Percentiles rank a stretch among this genome's conserved stretches.
These are phyloP conservation scores for Tetrahymena thermophila DNA, from an alignment of 73 alveolate species.

Conservation along the genomic window DNA sequence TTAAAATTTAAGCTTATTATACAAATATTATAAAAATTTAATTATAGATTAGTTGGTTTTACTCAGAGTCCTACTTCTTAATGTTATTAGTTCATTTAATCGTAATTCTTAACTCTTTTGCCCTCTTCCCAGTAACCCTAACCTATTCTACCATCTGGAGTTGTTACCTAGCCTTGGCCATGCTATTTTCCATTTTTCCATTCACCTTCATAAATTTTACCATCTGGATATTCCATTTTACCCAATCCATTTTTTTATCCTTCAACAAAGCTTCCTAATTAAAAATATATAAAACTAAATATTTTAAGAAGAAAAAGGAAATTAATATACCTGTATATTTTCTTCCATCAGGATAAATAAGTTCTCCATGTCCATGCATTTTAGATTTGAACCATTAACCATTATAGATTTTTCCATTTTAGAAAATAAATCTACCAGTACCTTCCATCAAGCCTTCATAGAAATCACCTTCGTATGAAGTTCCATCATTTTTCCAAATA, in stretches of 20 bases:
- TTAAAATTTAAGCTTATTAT: neutral
- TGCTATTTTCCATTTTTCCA: neutral
- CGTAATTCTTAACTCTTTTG: neutral
- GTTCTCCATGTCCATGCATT: slow-evolving; percentile 27
- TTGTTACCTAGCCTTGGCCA: neutral
- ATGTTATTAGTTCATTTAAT: neutral
- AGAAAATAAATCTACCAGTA: neutral
- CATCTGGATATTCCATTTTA: neutral
- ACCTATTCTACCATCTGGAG: neutral
- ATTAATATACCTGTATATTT: neutral
- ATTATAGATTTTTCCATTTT: neutral
- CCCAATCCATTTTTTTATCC: neutral
- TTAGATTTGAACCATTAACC: slow-evolving; percentile 6
- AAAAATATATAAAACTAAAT: neutral
- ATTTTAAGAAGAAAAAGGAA: neutral
- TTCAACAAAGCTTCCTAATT: neutral
- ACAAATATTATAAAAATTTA: neutral
- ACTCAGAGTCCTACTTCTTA: neutral
- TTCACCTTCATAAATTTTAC: neutral
- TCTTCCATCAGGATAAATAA: slow-evolving; percentile 21
- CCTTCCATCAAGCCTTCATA: slow-evolving; percentile 9
- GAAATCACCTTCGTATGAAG: slow-evolving; percentile 28
- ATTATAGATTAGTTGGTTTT: neutral
- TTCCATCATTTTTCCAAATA: neutral
- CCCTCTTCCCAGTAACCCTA: neutral